Evolutionary conservation across 768 basidiomycete species (phyloP).

Genomic region (Kondoa subrosea): DNA sequence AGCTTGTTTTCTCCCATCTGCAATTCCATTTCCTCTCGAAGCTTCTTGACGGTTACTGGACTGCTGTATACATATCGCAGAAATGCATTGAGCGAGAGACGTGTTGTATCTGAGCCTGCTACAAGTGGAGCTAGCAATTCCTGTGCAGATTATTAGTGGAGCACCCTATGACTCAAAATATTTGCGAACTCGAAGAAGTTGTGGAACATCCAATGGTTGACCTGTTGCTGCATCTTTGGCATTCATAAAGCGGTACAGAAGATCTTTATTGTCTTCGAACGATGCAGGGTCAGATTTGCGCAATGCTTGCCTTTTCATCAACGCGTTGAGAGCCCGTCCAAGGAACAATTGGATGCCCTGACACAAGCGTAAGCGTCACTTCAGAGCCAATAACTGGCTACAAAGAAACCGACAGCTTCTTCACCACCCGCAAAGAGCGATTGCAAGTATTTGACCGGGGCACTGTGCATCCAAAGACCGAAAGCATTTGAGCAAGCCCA

Average conservation of each 20-base stretch:
- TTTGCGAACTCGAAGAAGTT: too few species aligned
- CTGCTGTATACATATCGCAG: background rate
- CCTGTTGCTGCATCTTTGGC: too few species aligned
- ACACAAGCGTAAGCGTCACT: background rate
- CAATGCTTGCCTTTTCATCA: background rate
- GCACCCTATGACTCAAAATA: too few species aligned
- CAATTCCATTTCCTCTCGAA: background rate
- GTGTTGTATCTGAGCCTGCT: background rate
- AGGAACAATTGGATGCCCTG: background rate
- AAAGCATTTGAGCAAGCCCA: background rate
- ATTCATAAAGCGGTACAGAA: background rate
- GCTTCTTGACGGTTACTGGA: background rate
- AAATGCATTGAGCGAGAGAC: background rate
- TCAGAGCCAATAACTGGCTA: background rate
- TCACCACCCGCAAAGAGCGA: background rate
- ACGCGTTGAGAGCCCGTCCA: background rate
- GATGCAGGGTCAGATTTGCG: background rate
- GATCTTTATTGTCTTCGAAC: background rate
- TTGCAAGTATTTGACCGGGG: background rate
- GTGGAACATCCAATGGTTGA: too few species aligned
- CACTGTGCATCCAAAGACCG: background rate
- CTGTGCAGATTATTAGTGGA: too few species aligned
- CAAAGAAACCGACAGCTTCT: background rate
- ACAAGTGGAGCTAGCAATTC: background rate
- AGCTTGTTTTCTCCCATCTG: background rate